Conservation (phyloP, 2,329 filamentous ascomycete species). For the Madurella fahalii region DNA sequence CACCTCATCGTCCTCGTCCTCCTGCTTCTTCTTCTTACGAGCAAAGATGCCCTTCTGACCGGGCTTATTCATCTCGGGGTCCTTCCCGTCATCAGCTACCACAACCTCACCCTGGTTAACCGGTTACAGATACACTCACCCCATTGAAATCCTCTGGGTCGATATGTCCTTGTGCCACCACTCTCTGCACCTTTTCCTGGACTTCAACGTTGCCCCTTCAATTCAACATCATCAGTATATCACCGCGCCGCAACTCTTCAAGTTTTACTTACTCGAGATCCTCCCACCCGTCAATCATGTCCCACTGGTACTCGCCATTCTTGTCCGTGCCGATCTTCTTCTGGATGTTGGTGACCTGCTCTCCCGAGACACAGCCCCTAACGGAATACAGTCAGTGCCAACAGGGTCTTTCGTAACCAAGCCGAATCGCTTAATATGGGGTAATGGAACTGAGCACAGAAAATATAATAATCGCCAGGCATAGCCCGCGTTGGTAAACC, state of each 20-base stretch:
- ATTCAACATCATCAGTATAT: not conserved
- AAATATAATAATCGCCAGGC: too few relatives aligned
- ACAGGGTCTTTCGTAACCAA: too few relatives aligned
- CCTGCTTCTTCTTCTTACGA: constrained; percentile 34
- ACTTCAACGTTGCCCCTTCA: constrained; percentile 50
- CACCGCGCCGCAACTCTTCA: constrained; percentile 5
- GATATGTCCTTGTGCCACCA: constrained; percentile 73
- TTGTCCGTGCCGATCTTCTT: constrained; percentile 46
- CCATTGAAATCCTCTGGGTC: constrained; percentile 84
- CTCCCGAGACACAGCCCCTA: constrained; percentile 86
- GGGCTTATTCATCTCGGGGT: constrained; percentile 67
- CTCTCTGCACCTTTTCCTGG: constrained; percentile 69
- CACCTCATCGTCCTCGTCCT: constrained; percentile 30
- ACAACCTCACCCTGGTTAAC: not conserved
- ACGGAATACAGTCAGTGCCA: not conserved
- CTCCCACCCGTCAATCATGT: constrained; percentile 75
- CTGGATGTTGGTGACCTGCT: constrained; percentile 63
- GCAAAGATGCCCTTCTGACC: constrained; percentile 62
- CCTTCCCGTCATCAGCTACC: constrained; percentile 44
- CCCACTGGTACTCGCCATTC: constrained; percentile 52
- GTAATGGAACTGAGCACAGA: too few relatives aligned
- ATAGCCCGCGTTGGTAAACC: not conserved
- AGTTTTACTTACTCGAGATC: constrained; percentile 52
- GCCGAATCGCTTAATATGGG: too few relatives aligned
- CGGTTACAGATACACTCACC: constrained; percentile 49